Evolutionary conservation across 116 monocot genomes (phyloP).

Genomic region (Trichopus zeylanicus): DNA sequence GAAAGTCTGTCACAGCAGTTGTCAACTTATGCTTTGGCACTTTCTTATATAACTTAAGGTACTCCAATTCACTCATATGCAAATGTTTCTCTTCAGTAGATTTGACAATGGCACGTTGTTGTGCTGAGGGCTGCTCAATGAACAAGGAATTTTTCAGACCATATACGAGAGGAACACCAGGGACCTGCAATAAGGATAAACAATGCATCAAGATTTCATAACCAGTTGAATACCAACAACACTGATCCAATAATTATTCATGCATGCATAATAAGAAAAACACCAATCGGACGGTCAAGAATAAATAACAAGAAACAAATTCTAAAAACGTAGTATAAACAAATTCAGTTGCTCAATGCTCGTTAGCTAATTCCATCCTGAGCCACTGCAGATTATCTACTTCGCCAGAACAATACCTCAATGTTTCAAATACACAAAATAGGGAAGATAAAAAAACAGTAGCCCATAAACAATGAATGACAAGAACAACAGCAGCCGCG

Average conservation of each 20-base stretch:
- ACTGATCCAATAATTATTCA: background rate
- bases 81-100: conserved; percentile 51
- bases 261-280: background rate
- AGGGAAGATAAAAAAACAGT: too few relatives aligned
- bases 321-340: too few relatives aligned
- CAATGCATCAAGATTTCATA: background rate
- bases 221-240: background rate
- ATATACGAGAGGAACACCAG: conserved; percentile 57
- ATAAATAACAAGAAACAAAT: too few relatives aligned
- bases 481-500: too few relatives aligned
- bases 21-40: conserved; percentile 10
- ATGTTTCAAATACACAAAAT: too few relatives aligned
- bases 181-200: conserved; percentile 20
- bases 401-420: too few relatives aligned
- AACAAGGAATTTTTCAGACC: conserved; percentile 51
- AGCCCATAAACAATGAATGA: too few relatives aligned
- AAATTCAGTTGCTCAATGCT: too few relatives aligned
- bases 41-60: conserved; percentile 24
- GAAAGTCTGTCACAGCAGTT: background rate
- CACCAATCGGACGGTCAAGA: too few relatives aligned
- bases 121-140: conserved; percentile 43
- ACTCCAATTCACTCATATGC: conserved; percentile 45
- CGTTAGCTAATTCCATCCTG: too few relatives aligned
- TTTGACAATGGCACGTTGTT: conserved; percentile 41
- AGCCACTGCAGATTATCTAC: too few relatives aligned